Evolutionary conservation across 2,329 filamentous ascomycete species (phyloP).

Genomic region (Amesomyces nigricolor): DNA sequence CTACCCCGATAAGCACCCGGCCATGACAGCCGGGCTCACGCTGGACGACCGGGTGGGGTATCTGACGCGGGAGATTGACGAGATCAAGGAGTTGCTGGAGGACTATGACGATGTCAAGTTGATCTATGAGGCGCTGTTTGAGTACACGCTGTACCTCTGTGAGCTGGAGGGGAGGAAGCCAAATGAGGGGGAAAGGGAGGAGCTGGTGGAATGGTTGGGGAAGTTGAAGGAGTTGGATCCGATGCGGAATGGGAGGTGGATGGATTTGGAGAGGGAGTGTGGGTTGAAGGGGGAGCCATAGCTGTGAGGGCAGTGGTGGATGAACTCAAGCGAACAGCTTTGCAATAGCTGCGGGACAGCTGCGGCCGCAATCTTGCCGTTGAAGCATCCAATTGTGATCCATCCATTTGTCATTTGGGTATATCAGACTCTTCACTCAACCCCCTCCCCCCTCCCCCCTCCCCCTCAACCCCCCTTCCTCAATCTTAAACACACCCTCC

Average conservation of each 20-base stretch:
- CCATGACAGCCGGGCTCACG: slow-evolving; percentile 60
- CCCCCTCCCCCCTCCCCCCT: neutral
- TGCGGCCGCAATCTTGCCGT: too few relatives aligned
- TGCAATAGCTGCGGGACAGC: too few relatives aligned
- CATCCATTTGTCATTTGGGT: too few relatives aligned
- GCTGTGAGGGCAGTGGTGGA: neutral
- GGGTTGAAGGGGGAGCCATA: neutral
- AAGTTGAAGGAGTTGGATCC: slow-evolving; percentile 67
- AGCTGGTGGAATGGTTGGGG: slow-evolving; percentile 53
- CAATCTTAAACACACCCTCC: too few relatives aligned
- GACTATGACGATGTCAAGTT: slow-evolving; percentile 64
- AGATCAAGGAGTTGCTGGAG: slow-evolving; percentile 59
- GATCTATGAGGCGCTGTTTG: slow-evolving; percentile 81
- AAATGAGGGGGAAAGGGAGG: slow-evolving; percentile 36
- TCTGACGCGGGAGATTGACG: slow-evolving; percentile 64
- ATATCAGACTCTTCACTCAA: too few relatives aligned
- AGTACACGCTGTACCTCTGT: slow-evolving; percentile 60
- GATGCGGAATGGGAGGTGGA: slow-evolving; percentile 68
- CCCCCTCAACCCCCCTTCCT: slow-evolving; percentile 9
- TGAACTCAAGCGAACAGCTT: neutral
- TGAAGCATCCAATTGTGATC: too few relatives aligned
- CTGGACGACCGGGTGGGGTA: slow-evolving; percentile 58
- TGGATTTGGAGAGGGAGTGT: slow-evolving; percentile 54
- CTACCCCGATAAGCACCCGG: slow-evolving; percentile 42
- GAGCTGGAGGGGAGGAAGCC: slow-evolving; percentile 44